These are phyloP conservation scores for Yamadazyma tumulicola DNA, from an alignment of 805 yeast species.

Conservation along the genomic window DNA sequence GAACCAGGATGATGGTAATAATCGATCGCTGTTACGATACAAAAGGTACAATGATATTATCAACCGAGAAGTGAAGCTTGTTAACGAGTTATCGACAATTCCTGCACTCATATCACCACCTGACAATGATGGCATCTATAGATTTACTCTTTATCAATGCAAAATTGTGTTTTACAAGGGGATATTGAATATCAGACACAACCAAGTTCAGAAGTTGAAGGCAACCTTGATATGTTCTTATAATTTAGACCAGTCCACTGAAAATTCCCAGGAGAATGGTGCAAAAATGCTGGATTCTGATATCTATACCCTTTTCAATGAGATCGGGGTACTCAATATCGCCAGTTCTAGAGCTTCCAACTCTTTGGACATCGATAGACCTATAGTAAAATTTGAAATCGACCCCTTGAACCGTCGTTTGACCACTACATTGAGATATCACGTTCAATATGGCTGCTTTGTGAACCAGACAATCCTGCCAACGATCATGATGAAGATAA, in stretches of 20 bases:
- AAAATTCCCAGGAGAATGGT: neutral
- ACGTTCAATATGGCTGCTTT: constrained; percentile 15
- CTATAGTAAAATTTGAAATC: constrained; percentile 12
- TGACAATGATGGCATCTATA: constrained; percentile 1
- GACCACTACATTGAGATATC: constrained; percentile 12
- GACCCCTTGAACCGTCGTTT: constrained; percentile 11
- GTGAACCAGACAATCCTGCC: constrained; percentile 17
- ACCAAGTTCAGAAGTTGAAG: neutral
- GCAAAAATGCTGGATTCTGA: no score
- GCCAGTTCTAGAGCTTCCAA: constrained; percentile 1
- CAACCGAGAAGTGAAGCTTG: neutral
- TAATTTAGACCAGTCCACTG: neutral
- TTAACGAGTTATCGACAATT: neutral
- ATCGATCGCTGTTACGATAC: constrained; percentile 8
- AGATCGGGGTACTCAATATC: constrained; percentile 4
- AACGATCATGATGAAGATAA: constrained; percentile 15
- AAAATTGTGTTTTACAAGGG: constrained; percentile 4
- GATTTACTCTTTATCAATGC: constrained; percentile 1
- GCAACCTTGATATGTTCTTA: constrained; percentile 1
- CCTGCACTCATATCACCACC: neutral
- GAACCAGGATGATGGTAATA: constrained; percentile 4
- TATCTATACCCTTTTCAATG: constrained; percentile 2
- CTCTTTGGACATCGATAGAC: constrained; percentile 1
- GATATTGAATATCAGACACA: constrained; percentile 4
- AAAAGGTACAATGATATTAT: constrained; percentile 9